Conservation (phyloP, 371 early-diverging fungal species). For the Mortierella sp. region DNA sequence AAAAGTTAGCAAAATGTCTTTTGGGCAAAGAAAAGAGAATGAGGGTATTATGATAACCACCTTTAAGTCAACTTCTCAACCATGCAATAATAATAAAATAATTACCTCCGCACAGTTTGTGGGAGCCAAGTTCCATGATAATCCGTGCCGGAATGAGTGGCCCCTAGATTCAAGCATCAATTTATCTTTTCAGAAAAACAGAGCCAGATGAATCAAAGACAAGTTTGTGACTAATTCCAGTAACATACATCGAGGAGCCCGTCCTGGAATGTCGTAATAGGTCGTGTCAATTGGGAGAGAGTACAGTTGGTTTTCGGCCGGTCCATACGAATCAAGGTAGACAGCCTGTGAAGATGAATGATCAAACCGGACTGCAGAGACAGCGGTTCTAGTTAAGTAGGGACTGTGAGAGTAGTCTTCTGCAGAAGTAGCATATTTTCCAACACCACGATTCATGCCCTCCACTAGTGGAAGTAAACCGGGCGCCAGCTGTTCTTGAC, state of each 20-base stretch:
- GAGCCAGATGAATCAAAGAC: not conserved
- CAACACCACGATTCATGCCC: conserved; percentile 15
- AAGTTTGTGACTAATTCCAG: not conserved
- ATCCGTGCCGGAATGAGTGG: conserved; percentile 91
- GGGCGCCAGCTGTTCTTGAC: not conserved
- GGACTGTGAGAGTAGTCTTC: conserved; percentile 87
- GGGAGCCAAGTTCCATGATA: conserved; percentile 97
- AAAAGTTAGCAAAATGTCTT: too few relatives aligned
- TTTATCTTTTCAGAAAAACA: not conserved
- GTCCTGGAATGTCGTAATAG: conserved; percentile 90
- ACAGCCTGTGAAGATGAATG: conserved; percentile 60
- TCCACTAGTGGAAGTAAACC: not conserved
- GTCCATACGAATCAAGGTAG: conserved; percentile 77
- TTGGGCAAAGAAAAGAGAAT: not conserved
- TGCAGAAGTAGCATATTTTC: conserved; percentile 66
- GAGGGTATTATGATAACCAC: too few relatives aligned
- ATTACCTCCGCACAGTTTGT: conserved; percentile 87
- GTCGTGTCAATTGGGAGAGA: conserved; percentile 84
- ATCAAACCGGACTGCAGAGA: conserved; percentile 67
- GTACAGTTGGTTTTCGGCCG: conserved; percentile 83
- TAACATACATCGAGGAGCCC: conserved; percentile 85
- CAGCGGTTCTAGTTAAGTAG: conserved; percentile 79
- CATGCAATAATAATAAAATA: not conserved
- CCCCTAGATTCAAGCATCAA: conserved; percentile 62
- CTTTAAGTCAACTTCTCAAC: not conserved